Evolutionary conservation across 352 stramenopile species (phyloP).

Genomic region (Pythium aphanidermatum): DNA sequence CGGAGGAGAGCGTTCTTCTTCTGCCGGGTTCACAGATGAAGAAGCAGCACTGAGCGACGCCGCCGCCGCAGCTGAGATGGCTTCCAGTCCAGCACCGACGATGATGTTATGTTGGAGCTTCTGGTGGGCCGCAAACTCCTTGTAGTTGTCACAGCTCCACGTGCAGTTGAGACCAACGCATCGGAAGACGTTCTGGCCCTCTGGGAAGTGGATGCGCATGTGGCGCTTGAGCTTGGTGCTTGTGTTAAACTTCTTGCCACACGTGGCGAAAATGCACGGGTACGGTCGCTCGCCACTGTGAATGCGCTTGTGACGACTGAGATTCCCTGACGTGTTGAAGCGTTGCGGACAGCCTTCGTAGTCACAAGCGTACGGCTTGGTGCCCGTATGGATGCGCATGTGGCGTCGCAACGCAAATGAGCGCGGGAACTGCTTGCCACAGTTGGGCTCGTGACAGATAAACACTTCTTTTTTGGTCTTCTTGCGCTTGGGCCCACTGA

Average conservation of each 20-base stretch:
- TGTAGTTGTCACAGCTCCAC: constrained; percentile 81
- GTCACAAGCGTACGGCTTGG: constrained; percentile 77
- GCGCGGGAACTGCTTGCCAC: constrained; percentile 78
- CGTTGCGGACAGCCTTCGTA: constrained; percentile 63
- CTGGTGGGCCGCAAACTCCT: constrained; percentile 73
- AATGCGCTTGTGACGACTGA: constrained; percentile 85
- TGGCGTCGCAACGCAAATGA: constrained; percentile 80
- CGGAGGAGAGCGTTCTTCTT: constrained; percentile 1
- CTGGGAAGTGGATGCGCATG: constrained; percentile 83
- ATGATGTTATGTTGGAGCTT: constrained; percentile 71
- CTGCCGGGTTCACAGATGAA: not conserved
- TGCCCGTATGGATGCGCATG: constrained; percentile 82
- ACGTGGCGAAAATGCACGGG: constrained; percentile 67
- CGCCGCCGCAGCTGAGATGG: constrained; percentile 5
- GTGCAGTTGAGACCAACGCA: constrained; percentile 50
- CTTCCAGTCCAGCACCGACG: constrained; percentile 30
- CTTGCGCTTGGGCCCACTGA: constrained; percentile 37
- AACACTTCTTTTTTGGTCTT: constrained; percentile 51
- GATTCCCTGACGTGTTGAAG: constrained; percentile 86
- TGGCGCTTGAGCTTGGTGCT: constrained; percentile 88
- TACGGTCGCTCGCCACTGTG: constrained; percentile 81
- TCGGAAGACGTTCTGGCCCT: constrained; percentile 68
- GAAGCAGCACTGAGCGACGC: not conserved
- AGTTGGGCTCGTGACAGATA: constrained; percentile 68
- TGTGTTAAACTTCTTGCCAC: constrained; percentile 84